Evolutionary conservation across 768 basidiomycete species (phyloP).

Genomic region (Lenzites betulinus): DNA sequence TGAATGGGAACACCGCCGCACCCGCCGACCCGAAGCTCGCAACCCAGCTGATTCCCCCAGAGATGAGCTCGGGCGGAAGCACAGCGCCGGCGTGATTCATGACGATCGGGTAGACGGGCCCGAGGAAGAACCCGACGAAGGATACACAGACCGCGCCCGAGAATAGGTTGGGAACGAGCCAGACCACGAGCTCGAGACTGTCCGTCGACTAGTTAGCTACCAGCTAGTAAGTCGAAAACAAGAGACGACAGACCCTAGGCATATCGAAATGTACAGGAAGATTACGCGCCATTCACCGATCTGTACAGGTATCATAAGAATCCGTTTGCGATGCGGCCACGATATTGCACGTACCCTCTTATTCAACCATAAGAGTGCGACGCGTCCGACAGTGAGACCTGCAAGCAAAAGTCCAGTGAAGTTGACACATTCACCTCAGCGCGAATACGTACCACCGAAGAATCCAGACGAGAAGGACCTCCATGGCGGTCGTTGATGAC

Average conservation of each 20-base stretch:
- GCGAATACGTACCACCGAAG: slow-evolving; percentile 34
- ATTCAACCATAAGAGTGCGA: slow-evolving; percentile 54
- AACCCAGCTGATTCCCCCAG: slow-evolving; percentile 50
- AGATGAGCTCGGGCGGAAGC: slow-evolving; percentile 46
- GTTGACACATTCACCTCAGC: not conserved
- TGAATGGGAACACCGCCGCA: slow-evolving; percentile 52
- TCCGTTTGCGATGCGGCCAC: not conserved
- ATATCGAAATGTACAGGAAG: slow-evolving; percentile 38
- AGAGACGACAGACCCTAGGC: slow-evolving; percentile 36
- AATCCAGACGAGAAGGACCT: slow-evolving; percentile 42
- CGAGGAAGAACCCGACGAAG: slow-evolving; percentile 55
- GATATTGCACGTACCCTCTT: slow-evolving; percentile 33
- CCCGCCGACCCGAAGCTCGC: slow-evolving; percentile 54
- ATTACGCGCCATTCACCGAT: slow-evolving; percentile 41
- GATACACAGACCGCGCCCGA: slow-evolving; percentile 57
- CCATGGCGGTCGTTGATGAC: slow-evolving; percentile 42
- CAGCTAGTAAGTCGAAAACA: not conserved
- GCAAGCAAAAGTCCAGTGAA: not conserved
- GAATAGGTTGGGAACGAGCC: slow-evolving; percentile 56
- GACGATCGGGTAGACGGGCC: slow-evolving; percentile 48
- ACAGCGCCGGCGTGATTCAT: slow-evolving; percentile 45
- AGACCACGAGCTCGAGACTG: slow-evolving; percentile 57
- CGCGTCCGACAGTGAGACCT: slow-evolving; percentile 55
- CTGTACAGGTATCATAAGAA: slow-evolving; percentile 20
- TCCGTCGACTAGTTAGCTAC: slow-evolving; percentile 24